Conservation (phyloP, 148 eudicot genomes). For the Chenopodium album region DNA sequence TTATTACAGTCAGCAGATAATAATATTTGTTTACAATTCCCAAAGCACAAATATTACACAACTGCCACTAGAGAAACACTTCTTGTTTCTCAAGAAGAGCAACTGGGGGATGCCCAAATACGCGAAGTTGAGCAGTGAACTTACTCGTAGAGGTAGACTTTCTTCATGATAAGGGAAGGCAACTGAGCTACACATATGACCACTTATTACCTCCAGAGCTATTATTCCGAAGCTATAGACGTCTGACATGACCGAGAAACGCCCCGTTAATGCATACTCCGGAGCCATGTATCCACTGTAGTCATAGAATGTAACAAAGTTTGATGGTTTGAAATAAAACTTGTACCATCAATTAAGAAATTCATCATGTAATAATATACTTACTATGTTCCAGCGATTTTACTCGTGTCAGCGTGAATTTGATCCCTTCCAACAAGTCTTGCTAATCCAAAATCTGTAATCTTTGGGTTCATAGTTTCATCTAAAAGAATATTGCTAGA, state of each 20-base stretch:
- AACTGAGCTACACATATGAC: constrained; percentile 18
- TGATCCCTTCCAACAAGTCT: constrained; percentile 23
- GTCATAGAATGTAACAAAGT: neutral
- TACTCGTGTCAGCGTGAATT: constrained; percentile 15
- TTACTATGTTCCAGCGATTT: constrained; percentile 31
- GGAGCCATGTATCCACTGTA: constrained; percentile 60
- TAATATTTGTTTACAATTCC: too few relatives aligned
- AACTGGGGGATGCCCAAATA: too few relatives aligned
- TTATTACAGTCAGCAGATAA: too few relatives aligned
- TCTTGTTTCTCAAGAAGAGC: too few relatives aligned
- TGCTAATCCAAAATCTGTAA: constrained; percentile 32
- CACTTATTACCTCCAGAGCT: constrained; percentile 47
- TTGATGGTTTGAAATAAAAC: too few relatives aligned
- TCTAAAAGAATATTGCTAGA: constrained; percentile 28
- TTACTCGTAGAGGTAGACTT: constrained; percentile 8
- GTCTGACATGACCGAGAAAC: constrained; percentile 40
- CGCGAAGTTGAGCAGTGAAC: neutral
- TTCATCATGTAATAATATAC: neutral
- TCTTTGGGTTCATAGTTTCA: constrained; percentile 29
- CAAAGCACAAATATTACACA: too few relatives aligned
- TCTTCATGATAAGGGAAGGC: neutral
- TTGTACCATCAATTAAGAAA: too few relatives aligned
- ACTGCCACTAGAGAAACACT: too few relatives aligned
- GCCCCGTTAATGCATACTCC: constrained; percentile 44
- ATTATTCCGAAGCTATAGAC: constrained; percentile 54